These are phyloP conservation scores for Plantago rigida DNA, from an alignment of 305 asterid species.

Conservation along the genomic window DNA sequence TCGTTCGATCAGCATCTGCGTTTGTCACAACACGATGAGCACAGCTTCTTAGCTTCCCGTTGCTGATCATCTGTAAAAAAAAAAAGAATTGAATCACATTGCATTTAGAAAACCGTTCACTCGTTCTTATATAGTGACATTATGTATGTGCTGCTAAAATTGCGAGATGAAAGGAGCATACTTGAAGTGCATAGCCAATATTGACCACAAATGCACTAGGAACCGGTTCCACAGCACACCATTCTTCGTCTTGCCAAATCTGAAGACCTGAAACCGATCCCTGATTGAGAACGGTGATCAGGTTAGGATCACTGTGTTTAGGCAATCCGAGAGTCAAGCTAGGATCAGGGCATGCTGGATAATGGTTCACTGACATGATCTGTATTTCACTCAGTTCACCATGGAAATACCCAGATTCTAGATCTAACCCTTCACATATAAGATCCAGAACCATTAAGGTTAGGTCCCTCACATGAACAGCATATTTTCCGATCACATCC, in stretches of 20 bases:
- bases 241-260: conserved; percentile 35
- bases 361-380: conserved; percentile 46
- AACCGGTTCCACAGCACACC: conserved; percentile 47
- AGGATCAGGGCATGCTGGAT: conserved; percentile 66
- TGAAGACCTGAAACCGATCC: conserved; percentile 56
- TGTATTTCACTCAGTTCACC: conserved; percentile 32
- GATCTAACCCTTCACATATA: conserved; percentile 40
- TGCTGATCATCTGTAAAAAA: conserved; percentile 34
- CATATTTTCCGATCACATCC: conserved; percentile 39
- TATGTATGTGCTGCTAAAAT: background rate
- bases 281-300: conserved; percentile 53
- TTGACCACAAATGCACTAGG: conserved; percentile 43
- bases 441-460: conserved; percentile 35
- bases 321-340: conserved; percentile 53
- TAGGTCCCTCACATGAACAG: conserved; percentile 37
- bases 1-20: conserved; percentile 30
- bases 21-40: conserved; percentile 44
- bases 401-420: conserved; percentile 34
- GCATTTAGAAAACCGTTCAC: background rate
- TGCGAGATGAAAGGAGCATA: background rate
- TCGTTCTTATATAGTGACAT: background rate
- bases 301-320: conserved; percentile 56
- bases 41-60: conserved; percentile 36
- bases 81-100: background rate
- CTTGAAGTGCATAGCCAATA: conserved; percentile 53